Evolutionary conservation across 2,329 filamentous ascomycete genomes (phyloP).

Genomic region (Ustulina deusta): DNA sequence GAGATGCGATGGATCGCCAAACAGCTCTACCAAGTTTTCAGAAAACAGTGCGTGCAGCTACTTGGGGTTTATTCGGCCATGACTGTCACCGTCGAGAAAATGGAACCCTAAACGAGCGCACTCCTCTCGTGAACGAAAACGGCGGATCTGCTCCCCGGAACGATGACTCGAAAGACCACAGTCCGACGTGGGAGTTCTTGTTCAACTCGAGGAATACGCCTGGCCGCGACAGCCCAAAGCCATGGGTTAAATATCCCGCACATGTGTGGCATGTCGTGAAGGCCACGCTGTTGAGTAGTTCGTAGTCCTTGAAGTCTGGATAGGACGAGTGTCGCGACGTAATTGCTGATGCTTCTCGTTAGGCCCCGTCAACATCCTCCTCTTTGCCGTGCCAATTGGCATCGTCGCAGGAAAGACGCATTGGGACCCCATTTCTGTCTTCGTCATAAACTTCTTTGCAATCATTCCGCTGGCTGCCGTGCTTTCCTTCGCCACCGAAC

Average conservation of each 20-base stretch:
- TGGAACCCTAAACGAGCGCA: constrained; percentile 46
- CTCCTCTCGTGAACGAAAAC: constrained; percentile 44
- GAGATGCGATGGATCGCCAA: constrained; percentile 46
- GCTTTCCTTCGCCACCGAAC: constrained; percentile 81
- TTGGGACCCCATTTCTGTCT: constrained; percentile 76
- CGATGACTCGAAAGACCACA: constrained; percentile 43
- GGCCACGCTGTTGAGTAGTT: constrained; percentile 70
- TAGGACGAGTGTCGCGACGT: constrained; percentile 4
- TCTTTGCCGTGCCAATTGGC: constrained; percentile 79
- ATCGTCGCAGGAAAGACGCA: constrained; percentile 72
- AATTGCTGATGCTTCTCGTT: constrained; percentile 35
- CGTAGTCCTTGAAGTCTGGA: constrained; percentile 47
- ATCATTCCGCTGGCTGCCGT: constrained; percentile 81
- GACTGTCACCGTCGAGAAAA: constrained; percentile 39
- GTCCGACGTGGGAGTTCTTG: constrained; percentile 58
- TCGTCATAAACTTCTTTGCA: constrained; percentile 83
- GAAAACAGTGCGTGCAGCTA: constrained; percentile 45
- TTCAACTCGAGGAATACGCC: constrained; percentile 64
- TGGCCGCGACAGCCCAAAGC: constrained; percentile 62
- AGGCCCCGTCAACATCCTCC: constrained; percentile 76
- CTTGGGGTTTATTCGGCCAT: constrained; percentile 29
- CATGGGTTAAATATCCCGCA: constrained; percentile 59
- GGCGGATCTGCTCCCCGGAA: constrained; percentile 35
- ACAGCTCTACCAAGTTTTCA: constrained; percentile 49
- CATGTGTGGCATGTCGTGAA: constrained; percentile 68